Evolutionary conservation across 257 asterid genomes (phyloP).

Genomic region (Przewalskia tangutica): DNA sequence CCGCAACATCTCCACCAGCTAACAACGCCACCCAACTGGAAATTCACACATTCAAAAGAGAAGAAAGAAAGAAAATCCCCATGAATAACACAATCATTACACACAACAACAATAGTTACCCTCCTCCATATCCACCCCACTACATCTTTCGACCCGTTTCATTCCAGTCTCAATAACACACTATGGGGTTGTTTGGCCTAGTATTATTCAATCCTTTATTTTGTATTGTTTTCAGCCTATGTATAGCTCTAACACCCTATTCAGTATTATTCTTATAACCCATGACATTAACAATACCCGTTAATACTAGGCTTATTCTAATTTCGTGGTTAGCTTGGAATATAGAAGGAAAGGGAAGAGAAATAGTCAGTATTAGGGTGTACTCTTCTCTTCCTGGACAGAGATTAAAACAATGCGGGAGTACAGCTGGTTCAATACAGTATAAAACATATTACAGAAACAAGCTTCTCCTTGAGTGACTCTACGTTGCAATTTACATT

Average conservation of each 20-base stretch:
- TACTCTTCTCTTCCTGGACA: not conserved
- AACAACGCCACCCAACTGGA: constrained; percentile 59
- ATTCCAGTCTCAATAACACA: not conserved
- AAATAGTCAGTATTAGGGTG: too few species aligned
- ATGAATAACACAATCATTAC: not conserved
- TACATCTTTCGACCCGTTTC: not conserved
- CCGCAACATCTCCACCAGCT: constrained; percentile 85
- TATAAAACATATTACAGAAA: too few species aligned
- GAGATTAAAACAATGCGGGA: too few species aligned
- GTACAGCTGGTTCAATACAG: not conserved
- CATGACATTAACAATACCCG: too few species aligned
- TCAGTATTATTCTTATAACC: too few species aligned
- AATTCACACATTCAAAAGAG: constrained; percentile 1
- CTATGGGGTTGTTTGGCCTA: too few species aligned
- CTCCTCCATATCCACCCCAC: not conserved
- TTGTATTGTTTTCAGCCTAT: too few species aligned
- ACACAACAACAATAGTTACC: not conserved
- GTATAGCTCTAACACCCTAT: too few species aligned
- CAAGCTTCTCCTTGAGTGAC: not conserved
- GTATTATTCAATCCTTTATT: too few species aligned
- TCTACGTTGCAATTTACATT: not conserved
- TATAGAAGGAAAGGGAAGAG: not conserved
- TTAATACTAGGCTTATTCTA: not conserved
- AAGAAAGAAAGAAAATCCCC: not conserved
- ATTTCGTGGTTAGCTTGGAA: not conserved